Evolutionary conservation across 2,329 filamentous ascomycete species (phyloP).

Genomic region (Elsinoe arachidis): DNA sequence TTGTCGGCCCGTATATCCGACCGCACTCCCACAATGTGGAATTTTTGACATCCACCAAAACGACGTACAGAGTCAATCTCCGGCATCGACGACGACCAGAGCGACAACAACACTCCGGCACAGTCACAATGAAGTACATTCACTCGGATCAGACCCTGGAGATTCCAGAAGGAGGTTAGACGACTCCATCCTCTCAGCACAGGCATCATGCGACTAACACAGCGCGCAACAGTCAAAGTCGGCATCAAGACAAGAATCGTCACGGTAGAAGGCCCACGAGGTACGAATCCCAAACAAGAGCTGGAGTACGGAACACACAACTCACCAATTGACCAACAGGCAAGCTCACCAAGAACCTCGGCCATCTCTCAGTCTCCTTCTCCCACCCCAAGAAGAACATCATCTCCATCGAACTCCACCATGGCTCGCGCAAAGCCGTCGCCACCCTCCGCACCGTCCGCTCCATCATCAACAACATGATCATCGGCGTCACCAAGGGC

Average conservation of each 20-base stretch:
- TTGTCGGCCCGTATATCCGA: background rate
- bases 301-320: slow-evolving; percentile 17
- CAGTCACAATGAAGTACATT: slow-evolving; percentile 97
- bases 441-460: slow-evolving; percentile 96
- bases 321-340: slow-evolving; percentile 42
- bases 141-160: slow-evolving; percentile 92
- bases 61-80: background rate
- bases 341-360: slow-evolving; percentile 95
- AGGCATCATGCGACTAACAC: slow-evolving; percentile 19
- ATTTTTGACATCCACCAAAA: background rate
- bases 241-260: slow-evolving; percentile 93
- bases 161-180: slow-evolving; percentile 95
- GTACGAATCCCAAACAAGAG: slow-evolving; percentile 37
- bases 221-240: slow-evolving; percentile 69
- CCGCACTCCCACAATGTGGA: background rate
- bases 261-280: slow-evolving; percentile 94
- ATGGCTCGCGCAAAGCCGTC: slow-evolving; percentile 95
- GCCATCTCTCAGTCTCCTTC: slow-evolving; percentile 95
- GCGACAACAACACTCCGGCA: slow-evolving; percentile 13
- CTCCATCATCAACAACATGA: slow-evolving; percentile 96
- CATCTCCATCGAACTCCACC: slow-evolving; percentile 97
- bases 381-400: slow-evolving; percentile 72
- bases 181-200: slow-evolving; percentile 24
- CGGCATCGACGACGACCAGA: background rate
- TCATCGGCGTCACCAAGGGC: slow-evolving; percentile 96